These are phyloP conservation scores for Podaxis mareebaensis DNA, from an alignment of 768 basidiomycete species.

Conservation along the genomic window DNA sequence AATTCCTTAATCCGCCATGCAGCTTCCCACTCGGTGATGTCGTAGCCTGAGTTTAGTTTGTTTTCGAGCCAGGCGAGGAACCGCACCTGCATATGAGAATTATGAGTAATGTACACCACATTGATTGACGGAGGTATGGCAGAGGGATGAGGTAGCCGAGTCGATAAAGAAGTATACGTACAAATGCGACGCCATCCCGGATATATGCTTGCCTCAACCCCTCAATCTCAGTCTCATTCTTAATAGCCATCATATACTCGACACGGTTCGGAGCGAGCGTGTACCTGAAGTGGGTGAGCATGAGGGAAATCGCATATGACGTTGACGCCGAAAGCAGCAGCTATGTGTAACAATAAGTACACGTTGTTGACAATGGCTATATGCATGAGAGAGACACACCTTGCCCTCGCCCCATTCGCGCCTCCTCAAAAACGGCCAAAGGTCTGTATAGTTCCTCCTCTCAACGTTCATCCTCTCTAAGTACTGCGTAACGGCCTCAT, in stretches of 20 bases:
- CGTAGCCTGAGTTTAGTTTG: constrained; percentile 72
- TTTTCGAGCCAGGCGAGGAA: constrained; percentile 93
- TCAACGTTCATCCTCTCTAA: constrained; percentile 57
- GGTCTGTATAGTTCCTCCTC: constrained; percentile 66
- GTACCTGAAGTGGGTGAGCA: constrained; percentile 82
- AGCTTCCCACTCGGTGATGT: constrained; percentile 92
- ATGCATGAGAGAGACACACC: constrained; percentile 33
- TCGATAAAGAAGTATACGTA: constrained; percentile 35
- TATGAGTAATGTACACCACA: too few relatives aligned
- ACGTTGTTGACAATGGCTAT: constrained; percentile 4
- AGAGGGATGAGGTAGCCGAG: too few relatives aligned
- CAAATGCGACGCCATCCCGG: constrained; percentile 85
- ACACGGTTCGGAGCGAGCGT: constrained; percentile 70
- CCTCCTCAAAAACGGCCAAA: constrained; percentile 77
- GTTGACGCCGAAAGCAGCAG: constrained; percentile 72
- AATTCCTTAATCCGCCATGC: constrained; percentile 80
- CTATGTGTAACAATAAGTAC: constrained; percentile 28
- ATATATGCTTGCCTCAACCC: constrained; percentile 85
- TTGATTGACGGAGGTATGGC: constrained; percentile 1
- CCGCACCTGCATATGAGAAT: constrained; percentile 42
- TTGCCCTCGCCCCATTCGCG: constrained; percentile 82
- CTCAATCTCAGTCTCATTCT: constrained; percentile 84
- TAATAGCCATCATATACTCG: constrained; percentile 80
- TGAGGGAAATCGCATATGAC: constrained; percentile 81
- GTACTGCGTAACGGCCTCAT: constrained; percentile 57